Evolutionary conservation across 176 grass and related monocot species (phyloP).

Genomic region (Guadua angustifolia): DNA sequence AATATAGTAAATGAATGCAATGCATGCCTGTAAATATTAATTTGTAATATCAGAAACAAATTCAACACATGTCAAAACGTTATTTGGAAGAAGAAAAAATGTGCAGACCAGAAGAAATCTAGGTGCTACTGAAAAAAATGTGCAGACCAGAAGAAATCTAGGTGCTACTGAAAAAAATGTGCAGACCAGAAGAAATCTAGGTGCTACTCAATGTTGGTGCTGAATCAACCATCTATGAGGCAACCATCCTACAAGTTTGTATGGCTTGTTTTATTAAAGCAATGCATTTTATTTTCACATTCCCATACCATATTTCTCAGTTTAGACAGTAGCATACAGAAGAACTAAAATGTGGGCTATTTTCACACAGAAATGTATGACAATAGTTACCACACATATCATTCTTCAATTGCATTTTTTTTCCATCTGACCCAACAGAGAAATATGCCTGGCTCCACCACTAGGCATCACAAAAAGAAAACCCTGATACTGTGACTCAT

Average conservation of each 20-base stretch:
- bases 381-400: background rate
- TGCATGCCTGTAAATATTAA: background rate
- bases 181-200: background rate
- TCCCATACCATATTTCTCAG: background rate
- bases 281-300: background rate
- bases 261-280: background rate
- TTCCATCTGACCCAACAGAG: background rate
- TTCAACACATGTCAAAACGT: background rate
- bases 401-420: conserved; percentile 12
- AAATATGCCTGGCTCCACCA: background rate
- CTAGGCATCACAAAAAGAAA: background rate
- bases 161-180: background rate
- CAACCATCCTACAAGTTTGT: background rate
- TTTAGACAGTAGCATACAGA: background rate
- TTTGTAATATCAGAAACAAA: conserved; percentile 3
- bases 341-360: background rate
- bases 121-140: background rate
- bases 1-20: conserved; percentile 1
- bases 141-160: too few species aligned
- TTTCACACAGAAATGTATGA: background rate
- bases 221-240: background rate
- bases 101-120: background rate
- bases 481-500: background rate
- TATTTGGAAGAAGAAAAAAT: background rate
- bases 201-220: background rate